phyloP scores from a whole-genome alignment of 192 early-diverging fungal genomes.

The Mortierella claussenii region DNA sequence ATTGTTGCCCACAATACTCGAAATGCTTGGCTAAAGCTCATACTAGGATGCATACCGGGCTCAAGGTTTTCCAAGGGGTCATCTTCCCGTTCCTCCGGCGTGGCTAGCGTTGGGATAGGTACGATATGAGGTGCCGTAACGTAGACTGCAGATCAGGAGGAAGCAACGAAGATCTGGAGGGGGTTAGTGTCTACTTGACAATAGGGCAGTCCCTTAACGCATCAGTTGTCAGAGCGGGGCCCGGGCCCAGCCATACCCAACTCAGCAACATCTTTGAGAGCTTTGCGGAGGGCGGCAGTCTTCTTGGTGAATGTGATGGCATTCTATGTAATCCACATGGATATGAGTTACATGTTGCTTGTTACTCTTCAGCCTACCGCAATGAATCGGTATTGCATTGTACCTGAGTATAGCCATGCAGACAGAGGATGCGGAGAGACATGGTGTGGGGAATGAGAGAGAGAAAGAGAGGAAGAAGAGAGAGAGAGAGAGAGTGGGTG shows the following conservation, averaged over 20 bases:
- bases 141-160: constrained; percentile 54
- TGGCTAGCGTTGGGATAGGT: constrained; percentile 53
- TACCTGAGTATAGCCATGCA: constrained; percentile 63
- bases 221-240: no score
- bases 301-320: constrained; percentile 61
- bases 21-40: neutral
- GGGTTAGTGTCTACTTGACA: neutral
- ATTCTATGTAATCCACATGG: constrained; percentile 34
- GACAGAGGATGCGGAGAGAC: constrained; percentile 66
- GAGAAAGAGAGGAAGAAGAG: no score
- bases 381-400: neutral
- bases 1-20: neutral
- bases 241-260: no score
- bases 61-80: constrained; percentile 40
- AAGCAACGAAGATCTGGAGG: neutral
- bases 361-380: neutral
- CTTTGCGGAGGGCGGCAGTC: constrained; percentile 62
- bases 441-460: no score
- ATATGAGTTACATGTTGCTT: neutral
- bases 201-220: no score
- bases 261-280: constrained; percentile 61
- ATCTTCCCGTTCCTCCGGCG: constrained; percentile 54
- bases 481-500: no score
- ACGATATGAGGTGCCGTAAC: constrained; percentile 62
- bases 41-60: constrained; percentile 38